phyloP scores from a whole-genome alignment of 116 monocot genomes.

The Trichopus zeylanicus region DNA sequence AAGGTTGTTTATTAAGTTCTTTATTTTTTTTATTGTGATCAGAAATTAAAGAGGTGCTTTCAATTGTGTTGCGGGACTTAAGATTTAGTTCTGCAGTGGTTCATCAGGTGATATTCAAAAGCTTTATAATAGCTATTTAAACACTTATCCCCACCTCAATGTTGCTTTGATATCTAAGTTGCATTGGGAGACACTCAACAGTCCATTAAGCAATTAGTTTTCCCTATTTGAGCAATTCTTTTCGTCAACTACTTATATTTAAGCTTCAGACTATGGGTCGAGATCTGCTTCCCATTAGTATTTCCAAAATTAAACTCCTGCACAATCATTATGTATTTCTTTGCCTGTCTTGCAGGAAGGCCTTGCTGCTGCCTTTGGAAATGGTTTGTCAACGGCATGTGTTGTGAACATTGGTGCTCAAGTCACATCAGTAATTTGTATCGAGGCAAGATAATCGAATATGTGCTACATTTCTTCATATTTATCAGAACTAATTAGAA shows the following conservation, averaged over 20 bases:
- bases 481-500: no score
- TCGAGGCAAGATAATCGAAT: slow-evolving; percentile 73
- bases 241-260: no score
- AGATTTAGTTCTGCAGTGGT: slow-evolving; percentile 75
- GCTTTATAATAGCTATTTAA: no score
- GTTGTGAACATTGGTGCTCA: slow-evolving; percentile 95
- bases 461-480: background rate
- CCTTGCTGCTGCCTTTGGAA: slow-evolving; percentile 97
- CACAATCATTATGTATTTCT: background rate
- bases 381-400: slow-evolving; percentile 94
- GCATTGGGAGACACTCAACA: no score
- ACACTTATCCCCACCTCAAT: no score
- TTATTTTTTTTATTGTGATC: slow-evolving; percentile 7
- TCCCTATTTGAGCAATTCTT: no score
- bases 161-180: no score
- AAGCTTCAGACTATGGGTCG: no score
- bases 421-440: slow-evolving; percentile 78
- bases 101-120: slow-evolving; percentile 99
- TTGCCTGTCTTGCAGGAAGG: slow-evolving; percentile 57
- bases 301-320: no score
- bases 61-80: slow-evolving; percentile 79
- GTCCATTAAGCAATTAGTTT: no score
- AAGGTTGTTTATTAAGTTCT: background rate
- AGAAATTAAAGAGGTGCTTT: slow-evolving; percentile 95
- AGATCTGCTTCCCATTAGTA: no score